Percentiles rank a stretch among this genome's conserved stretches.
These are phyloP conservation scores for Geotrichum macrosporum DNA, from an alignment of 1,139 yeast species.

Conservation along the genomic window DNA sequence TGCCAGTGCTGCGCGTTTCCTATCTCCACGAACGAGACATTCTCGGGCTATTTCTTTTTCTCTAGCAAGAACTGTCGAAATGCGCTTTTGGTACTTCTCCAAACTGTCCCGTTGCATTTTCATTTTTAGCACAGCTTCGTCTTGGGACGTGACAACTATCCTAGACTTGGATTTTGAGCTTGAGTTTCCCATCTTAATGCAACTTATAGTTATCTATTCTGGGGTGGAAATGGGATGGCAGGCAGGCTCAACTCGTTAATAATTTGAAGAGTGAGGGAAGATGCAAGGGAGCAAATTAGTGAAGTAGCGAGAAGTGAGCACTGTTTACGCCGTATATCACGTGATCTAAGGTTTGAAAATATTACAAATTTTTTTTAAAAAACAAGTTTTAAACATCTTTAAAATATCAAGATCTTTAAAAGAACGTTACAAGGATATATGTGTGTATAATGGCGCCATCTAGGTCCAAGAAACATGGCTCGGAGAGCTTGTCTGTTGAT, in stretches of 20 bases:
- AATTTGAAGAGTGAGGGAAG: too few relatives aligned
- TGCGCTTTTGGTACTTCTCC: slow-evolving; percentile 64
- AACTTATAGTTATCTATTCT: neutral
- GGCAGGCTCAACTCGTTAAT: too few relatives aligned
- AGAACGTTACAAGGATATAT: neutral
- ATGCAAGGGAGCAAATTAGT: too few relatives aligned
- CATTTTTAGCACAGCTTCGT: slow-evolving; percentile 76
- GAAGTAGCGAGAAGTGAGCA: too few relatives aligned
- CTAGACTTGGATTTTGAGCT: slow-evolving; percentile 14
- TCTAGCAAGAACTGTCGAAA: slow-evolving; percentile 51
- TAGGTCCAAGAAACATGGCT: slow-evolving; percentile 10
- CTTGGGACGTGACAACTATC: slow-evolving; percentile 63
- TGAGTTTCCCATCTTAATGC: slow-evolving; percentile 17
- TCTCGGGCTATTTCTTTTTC: slow-evolving; percentile 57
- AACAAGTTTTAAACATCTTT: too few relatives aligned
- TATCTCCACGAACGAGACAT: slow-evolving; percentile 52
- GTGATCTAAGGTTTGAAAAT: too few relatives aligned
- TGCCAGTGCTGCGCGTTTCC: slow-evolving; percentile 61
- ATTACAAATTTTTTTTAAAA: too few relatives aligned
- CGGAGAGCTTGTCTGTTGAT: slow-evolving; percentile 8
- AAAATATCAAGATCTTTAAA: too few relatives aligned
- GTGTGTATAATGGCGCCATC: slow-evolving; percentile 18
- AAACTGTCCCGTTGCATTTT: slow-evolving; percentile 85
- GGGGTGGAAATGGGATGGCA: neutral
- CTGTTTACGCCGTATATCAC: too few relatives aligned